These are phyloP conservation scores for Tagetes patula DNA, from an alignment of 129 eudicot genomes.

Conservation along the genomic window DNA sequence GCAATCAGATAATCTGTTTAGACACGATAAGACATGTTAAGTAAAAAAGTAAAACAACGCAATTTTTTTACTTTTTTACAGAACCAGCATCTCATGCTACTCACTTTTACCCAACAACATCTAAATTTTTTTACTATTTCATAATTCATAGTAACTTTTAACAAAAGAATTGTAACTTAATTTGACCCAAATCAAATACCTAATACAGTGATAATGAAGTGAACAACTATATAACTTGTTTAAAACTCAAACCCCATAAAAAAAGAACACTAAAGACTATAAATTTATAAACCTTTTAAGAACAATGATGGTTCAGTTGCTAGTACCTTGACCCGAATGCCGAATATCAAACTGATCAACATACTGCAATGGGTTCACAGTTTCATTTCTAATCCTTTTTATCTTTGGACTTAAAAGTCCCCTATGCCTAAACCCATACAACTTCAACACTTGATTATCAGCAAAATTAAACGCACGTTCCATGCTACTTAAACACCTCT, in stretches of 20 bases:
- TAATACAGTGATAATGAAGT: conserved; percentile 35
- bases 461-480: conserved; percentile 97
- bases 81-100: conserved; percentile 5
- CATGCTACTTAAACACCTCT: conserved; percentile 88
- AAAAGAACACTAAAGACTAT: conserved; percentile 22
- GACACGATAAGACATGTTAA: too few relatives aligned
- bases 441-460: conserved; percentile 80
- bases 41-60: too few relatives aligned
- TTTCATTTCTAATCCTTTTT: conserved; percentile 80
- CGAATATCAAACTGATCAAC: conserved; percentile 87
- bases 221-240: conserved; percentile 20
- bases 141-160: conserved; percentile 20
- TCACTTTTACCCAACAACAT: not conserved
- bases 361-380: conserved; percentile 57
- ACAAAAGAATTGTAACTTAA: conserved; percentile 41
- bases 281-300: conserved; percentile 38
- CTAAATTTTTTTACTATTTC: conserved; percentile 1
- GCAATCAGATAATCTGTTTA: too few relatives aligned
- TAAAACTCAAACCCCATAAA: conserved; percentile 25
- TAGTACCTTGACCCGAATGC: conserved; percentile 47
- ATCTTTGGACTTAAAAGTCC: conserved; percentile 87
- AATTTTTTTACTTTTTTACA: not conserved
- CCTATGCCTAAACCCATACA: conserved; percentile 91
- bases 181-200: conserved; percentile 38
- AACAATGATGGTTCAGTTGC: conserved; percentile 47